phyloP scores from a whole-genome alignment of 2,329 filamentous ascomycete species.

The Fusarium sp. region DNA sequence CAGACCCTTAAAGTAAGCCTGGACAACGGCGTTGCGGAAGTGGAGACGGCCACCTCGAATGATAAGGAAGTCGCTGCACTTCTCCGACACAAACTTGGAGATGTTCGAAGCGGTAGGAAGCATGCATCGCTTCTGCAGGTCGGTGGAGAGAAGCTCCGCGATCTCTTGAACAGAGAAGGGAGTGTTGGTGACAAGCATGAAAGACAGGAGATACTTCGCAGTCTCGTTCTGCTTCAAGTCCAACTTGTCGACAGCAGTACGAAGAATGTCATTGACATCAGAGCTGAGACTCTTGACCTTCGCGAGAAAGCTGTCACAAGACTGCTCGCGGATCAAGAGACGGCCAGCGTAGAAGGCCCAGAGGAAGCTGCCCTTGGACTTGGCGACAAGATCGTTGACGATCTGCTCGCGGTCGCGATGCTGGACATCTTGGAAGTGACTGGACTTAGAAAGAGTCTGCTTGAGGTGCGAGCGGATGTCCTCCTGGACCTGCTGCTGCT shows the following conservation, averaged over 20 bases:
- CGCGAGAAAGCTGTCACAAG: slow-evolving; percentile 19
- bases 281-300: slow-evolving; percentile 20
- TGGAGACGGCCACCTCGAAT: slow-evolving; percentile 51
- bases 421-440: slow-evolving; percentile 39
- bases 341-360: slow-evolving; percentile 52
- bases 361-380: slow-evolving; percentile 53
- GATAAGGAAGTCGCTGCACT: slow-evolving; percentile 47
- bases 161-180: slow-evolving; percentile 51
- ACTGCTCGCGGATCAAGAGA: slow-evolving; percentile 45
- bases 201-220: slow-evolving; percentile 47
- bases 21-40: slow-evolving; percentile 54
- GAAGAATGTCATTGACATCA: slow-evolving; percentile 31
- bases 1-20: slow-evolving; percentile 47
- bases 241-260: slow-evolving; percentile 13
- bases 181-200: slow-evolving; percentile 50
- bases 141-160: slow-evolving; percentile 50
- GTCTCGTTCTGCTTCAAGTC: slow-evolving; percentile 31
- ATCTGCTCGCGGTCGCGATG: slow-evolving; percentile 46
- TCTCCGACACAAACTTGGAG: slow-evolving; percentile 30
- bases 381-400: slow-evolving; percentile 47
- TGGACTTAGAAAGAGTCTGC: slow-evolving; percentile 31
- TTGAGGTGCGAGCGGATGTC: slow-evolving; percentile 49
- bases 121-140: slow-evolving; percentile 27
- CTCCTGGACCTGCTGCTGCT: slow-evolving; percentile 47
- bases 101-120: slow-evolving; percentile 20